Evolutionary conservation across 2,329 filamentous ascomycete genomes (phyloP).

Genomic region (Diaporthe amygdali): DNA sequence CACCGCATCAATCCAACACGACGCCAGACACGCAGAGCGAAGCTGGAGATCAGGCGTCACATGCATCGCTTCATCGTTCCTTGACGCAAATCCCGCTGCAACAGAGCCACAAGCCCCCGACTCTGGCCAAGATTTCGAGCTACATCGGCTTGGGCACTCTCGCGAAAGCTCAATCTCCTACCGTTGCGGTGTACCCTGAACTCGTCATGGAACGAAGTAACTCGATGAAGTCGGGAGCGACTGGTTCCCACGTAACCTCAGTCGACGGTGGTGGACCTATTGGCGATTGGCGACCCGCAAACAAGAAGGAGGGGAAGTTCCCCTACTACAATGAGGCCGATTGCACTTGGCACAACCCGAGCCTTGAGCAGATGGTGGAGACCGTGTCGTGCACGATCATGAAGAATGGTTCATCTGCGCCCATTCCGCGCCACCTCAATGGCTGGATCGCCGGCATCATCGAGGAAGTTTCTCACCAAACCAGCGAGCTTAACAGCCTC

Average conservation of each 20-base stretch:
- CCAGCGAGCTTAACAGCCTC: background rate
- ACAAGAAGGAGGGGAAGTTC: background rate
- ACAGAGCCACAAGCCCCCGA: conserved; percentile 16
- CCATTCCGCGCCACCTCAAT: conserved; percentile 27
- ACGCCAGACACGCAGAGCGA: background rate
- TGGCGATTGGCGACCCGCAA: background rate
- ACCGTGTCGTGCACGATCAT: conserved; percentile 22
- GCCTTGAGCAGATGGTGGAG: conserved; percentile 26
- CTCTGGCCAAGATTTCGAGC: conserved; percentile 22
- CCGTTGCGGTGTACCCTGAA: background rate
- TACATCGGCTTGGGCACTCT: conserved; percentile 20
- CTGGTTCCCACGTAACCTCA: background rate
- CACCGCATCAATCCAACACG: background rate
- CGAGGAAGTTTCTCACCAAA: conserved; percentile 20
- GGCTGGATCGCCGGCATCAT: conserved; percentile 21
- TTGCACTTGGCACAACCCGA: conserved; percentile 24
- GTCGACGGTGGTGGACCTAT: background rate
- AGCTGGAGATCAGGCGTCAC: background rate
- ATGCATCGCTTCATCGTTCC: conserved; percentile 7
- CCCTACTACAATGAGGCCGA: conserved; percentile 7
- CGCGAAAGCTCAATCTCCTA: conserved; percentile 5
- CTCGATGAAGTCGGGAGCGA: background rate
- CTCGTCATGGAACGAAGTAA: conserved; percentile 14
- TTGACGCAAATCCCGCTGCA: background rate
- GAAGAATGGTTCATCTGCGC: conserved; percentile 19